phyloP scores from a whole-genome alignment of 2,329 filamentous ascomycete genomes.

The Xylaria sp. region DNA sequence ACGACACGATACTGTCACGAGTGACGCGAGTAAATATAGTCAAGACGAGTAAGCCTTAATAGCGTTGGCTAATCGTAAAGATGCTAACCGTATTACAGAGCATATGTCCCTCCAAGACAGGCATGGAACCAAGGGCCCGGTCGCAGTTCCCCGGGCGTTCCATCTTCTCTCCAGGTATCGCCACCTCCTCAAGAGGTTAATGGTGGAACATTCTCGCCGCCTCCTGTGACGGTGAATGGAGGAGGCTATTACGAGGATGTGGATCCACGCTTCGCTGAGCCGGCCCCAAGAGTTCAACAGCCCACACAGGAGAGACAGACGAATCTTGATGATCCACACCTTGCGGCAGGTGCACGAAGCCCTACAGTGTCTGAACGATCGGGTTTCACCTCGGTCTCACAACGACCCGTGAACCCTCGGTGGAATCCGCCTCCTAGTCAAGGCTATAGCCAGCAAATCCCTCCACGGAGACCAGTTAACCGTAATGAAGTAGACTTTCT shows the following conservation, averaged over 20 bases:
- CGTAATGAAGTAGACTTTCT: constrained; percentile 75
- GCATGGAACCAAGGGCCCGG: constrained; percentile 58
- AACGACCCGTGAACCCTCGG: constrained; percentile 84
- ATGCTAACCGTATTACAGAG: constrained; percentile 49
- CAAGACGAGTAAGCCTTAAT: constrained; percentile 69
- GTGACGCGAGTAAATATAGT: constrained; percentile 75
- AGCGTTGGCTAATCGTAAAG: constrained; percentile 24
- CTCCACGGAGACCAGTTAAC: constrained; percentile 53
- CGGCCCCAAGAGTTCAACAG: constrained; percentile 32
- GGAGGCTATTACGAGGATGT: constrained; percentile 88
- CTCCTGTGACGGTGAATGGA: constrained; percentile 36
- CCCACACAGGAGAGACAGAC: constrained; percentile 43
- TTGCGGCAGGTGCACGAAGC: constrained; percentile 63
- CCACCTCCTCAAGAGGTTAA: constrained; percentile 46
- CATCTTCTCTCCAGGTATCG: constrained; percentile 51
- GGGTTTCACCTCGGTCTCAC: constrained; percentile 88
- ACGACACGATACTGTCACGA: constrained; percentile 59
- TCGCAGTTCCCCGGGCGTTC: constrained; percentile 51
- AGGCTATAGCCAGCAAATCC: constrained; percentile 51
- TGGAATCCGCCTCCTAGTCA: constrained; percentile 70
- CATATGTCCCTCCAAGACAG: constrained; percentile 62
- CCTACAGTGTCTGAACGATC: constrained; percentile 80
- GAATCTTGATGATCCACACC: constrained; percentile 68
- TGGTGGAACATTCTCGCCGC: constrained; percentile 44
- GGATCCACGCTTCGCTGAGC: constrained; percentile 80